Percentiles rank a stretch among this genome's conserved stretches.
phyloP scores from a whole-genome alignment of 108 stramenopile species.

The Skeletonema menzelii region DNA sequence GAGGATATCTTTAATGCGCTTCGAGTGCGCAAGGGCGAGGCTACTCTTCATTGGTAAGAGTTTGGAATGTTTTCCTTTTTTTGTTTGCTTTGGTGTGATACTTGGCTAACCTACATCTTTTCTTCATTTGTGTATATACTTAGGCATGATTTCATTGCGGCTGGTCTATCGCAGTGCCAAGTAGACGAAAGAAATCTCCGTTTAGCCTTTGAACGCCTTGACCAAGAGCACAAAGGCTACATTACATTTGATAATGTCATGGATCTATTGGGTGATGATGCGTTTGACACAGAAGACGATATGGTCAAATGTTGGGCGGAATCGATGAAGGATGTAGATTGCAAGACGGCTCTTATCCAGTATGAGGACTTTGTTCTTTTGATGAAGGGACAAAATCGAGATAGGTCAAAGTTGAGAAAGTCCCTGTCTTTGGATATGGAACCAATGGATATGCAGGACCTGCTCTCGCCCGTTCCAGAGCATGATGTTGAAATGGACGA shows the following conservation, averaged over 20 bases:
- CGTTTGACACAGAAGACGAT: slow-evolving; percentile 66
- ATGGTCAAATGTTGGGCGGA: slow-evolving; percentile 85
- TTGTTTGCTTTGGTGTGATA: background rate
- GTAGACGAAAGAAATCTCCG: slow-evolving; percentile 88
- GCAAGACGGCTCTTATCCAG: slow-evolving; percentile 58
- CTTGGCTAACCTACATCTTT: background rate
- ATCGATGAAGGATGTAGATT: slow-evolving; percentile 64
- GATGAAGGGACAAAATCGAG: slow-evolving; percentile 86
- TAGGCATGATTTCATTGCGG: slow-evolving; percentile 88
- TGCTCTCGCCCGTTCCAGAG: slow-evolving; percentile 25
- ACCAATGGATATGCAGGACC: background rate
- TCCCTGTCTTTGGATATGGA: background rate
- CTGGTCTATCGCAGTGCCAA: slow-evolving; percentile 81
- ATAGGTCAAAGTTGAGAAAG: slow-evolving; percentile 8
- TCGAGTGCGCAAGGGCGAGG: slow-evolving; percentile 82
- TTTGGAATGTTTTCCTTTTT: background rate
- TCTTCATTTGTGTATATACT: background rate
- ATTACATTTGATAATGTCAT: slow-evolving; percentile 87
- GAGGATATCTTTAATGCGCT: slow-evolving; percentile 90
- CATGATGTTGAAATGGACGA: slow-evolving; percentile 32
- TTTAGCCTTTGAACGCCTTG: slow-evolving; percentile 85
- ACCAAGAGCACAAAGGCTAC: slow-evolving; percentile 88
- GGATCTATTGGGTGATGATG: slow-evolving; percentile 82
- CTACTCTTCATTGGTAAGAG: slow-evolving; percentile 69
- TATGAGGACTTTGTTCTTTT: slow-evolving; percentile 84